Percentiles rank a stretch among this genome's conserved stretches.
Conservation (phyloP, 257 asterid species). For the Solanum dulcamara region DNA sequence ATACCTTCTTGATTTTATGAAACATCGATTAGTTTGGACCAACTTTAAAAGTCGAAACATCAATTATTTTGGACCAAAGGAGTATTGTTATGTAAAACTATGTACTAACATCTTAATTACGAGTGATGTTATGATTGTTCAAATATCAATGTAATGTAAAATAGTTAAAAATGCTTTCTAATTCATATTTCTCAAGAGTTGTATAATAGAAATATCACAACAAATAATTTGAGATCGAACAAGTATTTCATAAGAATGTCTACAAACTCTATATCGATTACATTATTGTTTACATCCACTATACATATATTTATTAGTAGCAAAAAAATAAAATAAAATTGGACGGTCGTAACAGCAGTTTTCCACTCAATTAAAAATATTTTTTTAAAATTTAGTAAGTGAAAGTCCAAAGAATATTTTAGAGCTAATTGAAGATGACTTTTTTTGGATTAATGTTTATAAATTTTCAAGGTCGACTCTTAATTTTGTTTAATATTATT, state of each 20-base stretch:
- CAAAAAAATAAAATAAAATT: neutral
- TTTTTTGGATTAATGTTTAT: neutral
- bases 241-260: neutral
- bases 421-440: neutral
- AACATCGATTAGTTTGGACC: too few species aligned
- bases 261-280: neutral
- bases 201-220: neutral
- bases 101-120: neutral
- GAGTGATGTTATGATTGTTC: too few species aligned
- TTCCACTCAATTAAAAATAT: neutral
- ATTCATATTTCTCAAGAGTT: neutral
- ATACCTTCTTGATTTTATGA: too few species aligned
- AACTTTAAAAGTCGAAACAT: too few species aligned
- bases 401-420: neutral
- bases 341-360: neutral
- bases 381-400: neutral
- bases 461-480: neutral
- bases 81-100: too few species aligned
- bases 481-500: neutral
- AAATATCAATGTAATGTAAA: too few species aligned
- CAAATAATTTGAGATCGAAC: neutral
- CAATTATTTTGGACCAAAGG: too few species aligned
- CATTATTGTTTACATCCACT: neutral
- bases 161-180: neutral
- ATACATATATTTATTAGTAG: neutral